Evolutionary conservation across 1,139 yeast genomes (phyloP), one percentile per base, ranked within the genome.

Genomic region (Suhomyces ambrosiae): DNA sequence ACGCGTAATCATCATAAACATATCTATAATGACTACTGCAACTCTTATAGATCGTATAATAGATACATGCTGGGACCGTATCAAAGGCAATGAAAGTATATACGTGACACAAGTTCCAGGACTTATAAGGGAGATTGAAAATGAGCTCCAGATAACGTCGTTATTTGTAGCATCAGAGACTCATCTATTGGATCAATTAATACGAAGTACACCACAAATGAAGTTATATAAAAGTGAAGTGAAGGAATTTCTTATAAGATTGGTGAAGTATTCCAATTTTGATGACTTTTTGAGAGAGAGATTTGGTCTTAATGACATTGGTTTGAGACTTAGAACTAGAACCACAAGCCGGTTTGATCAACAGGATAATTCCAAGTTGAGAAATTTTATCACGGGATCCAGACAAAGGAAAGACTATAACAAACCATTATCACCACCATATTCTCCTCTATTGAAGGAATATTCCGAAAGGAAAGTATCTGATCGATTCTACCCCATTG

Each of bases 211-310:
- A 27, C 69, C 71, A 2, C 47, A 46, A 11, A 46, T 61, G 39
- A 60, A 56, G 36, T 46, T 71, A 10, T 53, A 52, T 37, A 58
- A 55, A 37, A 33, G 35, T 4, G 71, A 66, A 23, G 50, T 66
- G 17, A 46, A 48, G 32, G 50, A 48, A 23, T 68, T 70, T 41
- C 32, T 71, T 10, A 46, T 61, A 24, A 56, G 55, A 21, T 50
- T 69, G 29, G 67, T 61, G 2, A 54, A 54, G 5, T 47, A 48
- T 23, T 25, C 41, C 8, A 47, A 52, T 13, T 51, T 68, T 35
- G 56, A 51, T 18, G 49, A 42, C 21, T 60, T 66, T 29, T 43
- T 69, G 7, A 39, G 40, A 4, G 60, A 56, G 3, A 45, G 71
- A 34, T 52, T 56, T 7, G 53, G 56, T 2, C 38, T 61, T 7